Conservation (phyloP, 768 basidiomycete species). For the Boletus edulis region DNA sequence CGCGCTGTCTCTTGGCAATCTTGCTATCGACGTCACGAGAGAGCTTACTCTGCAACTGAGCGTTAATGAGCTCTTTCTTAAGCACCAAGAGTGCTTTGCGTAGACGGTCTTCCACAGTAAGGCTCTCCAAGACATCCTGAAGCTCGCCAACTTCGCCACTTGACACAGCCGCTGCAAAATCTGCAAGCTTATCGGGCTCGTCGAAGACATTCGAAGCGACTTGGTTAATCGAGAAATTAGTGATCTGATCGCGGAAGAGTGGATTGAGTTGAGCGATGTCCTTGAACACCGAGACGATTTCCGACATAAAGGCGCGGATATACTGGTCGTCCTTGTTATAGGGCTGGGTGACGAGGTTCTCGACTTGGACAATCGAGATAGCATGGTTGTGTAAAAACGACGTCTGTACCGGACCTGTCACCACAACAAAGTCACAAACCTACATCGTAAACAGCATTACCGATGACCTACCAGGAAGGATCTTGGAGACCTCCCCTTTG, state of each 20-base stretch:
- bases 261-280: constrained; percentile 97
- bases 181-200: constrained; percentile 95
- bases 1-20: constrained; percentile 90
- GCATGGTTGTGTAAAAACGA: constrained; percentile 79
- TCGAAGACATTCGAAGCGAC: constrained; percentile 93
- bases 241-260: constrained; percentile 97
- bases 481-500: constrained; percentile 24
- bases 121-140: constrained; percentile 88
- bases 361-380: constrained; percentile 86
- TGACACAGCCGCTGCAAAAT: constrained; percentile 95
- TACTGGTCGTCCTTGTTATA: constrained; percentile 94
- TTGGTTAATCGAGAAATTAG: constrained; percentile 93
- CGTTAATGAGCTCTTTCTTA: constrained; percentile 98
- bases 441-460: too few relatives aligned
- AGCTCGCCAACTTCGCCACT: constrained; percentile 90
- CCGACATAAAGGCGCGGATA: constrained; percentile 93
- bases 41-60: constrained; percentile 91
- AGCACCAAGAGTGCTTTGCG: constrained; percentile 88
- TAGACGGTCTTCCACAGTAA: constrained; percentile 83
- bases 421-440: neutral
- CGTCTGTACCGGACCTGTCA: constrained; percentile 66
- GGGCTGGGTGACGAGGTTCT: constrained; percentile 76
- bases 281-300: constrained; percentile 97
- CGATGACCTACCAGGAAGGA: constrained; percentile 19
- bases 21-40: constrained; percentile 91